Conservation (phyloP, 441 rosid species). For the Populus hybrid region DNA sequence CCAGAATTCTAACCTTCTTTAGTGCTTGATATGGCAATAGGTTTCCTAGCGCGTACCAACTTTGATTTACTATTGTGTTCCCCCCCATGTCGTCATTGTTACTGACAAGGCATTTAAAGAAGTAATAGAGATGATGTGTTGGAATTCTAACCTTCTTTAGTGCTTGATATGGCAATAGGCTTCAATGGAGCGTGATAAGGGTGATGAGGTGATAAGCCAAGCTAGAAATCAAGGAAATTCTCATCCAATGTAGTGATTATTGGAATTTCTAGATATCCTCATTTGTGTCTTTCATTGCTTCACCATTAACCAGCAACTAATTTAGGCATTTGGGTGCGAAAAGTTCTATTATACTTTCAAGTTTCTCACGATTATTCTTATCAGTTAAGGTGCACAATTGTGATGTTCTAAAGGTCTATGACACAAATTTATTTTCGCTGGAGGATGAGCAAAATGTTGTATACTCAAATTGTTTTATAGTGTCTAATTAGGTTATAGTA, state of each 20-base stretch:
- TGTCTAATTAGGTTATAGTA: not conserved
- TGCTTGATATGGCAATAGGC: not conserved
- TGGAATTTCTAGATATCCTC: not conserved
- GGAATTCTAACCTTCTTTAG: not conserved
- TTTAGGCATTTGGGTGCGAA: not conserved
- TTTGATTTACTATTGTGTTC: not conserved
- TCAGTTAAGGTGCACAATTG: not conserved
- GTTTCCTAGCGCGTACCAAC: not conserved
- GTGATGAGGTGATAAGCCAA: not conserved
- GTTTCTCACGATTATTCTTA: too few relatives aligned
- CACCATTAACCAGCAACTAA: not conserved
- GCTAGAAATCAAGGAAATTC: not conserved
- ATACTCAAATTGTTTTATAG: not conserved
- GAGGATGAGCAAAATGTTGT: not conserved
- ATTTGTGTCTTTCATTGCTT: not conserved
- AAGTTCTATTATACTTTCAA: not conserved
- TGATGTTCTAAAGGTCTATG: not conserved
- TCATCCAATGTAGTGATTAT: not conserved
- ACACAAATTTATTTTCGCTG: not conserved
- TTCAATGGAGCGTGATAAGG: not conserved
- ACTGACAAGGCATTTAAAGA: not conserved
- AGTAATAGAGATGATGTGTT: not conserved
- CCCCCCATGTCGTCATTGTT: not conserved
- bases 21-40: not conserved
- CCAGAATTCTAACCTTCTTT: constrained; percentile 9